Evolutionary conservation across 2,329 filamentous ascomycete genomes (phyloP).

Genomic region (Hymenoscyphus fructigenus): DNA sequence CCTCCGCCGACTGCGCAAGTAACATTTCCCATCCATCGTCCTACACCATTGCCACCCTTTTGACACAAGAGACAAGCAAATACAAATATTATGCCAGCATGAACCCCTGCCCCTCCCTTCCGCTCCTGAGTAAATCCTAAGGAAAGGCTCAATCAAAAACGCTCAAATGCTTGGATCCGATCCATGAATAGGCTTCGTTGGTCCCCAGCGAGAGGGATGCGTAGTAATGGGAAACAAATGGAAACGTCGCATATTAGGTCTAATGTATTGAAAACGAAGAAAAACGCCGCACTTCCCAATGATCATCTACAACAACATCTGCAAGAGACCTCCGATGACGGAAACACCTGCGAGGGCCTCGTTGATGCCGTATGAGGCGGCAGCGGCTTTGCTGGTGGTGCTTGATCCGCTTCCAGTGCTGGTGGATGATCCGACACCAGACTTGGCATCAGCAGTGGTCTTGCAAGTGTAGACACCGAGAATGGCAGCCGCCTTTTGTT

Average conservation of each 20-base stretch:
- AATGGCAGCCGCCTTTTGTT: constrained; percentile 40
- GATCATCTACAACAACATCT: constrained; percentile 45
- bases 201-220: constrained; percentile 16
- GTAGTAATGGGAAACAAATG: constrained; percentile 29
- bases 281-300: constrained; percentile 37
- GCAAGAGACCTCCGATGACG: constrained; percentile 45
- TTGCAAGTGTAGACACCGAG: constrained; percentile 48
- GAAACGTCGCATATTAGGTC: constrained; percentile 39
- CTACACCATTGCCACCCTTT: constrained; percentile 15
- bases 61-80: constrained; percentile 1
- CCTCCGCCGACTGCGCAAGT: constrained; percentile 6
- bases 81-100: constrained; percentile 16
- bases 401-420: constrained; percentile 33
- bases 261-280: constrained; percentile 35
- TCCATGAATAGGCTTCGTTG: constrained; percentile 22
- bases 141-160: constrained; percentile 21
- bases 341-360: constrained; percentile 42
- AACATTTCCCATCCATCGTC: constrained; percentile 9
- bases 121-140: constrained; percentile 7
- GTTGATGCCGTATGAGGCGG: constrained; percentile 40
- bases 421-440: constrained; percentile 35
- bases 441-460: constrained; percentile 27
- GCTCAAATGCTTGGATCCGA: constrained; percentile 26
- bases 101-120: constrained; percentile 5
- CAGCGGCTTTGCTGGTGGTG: constrained; percentile 38